Evolutionary conservation across 768 basidiomycete genomes (phyloP).

Genomic region (Cantharellus cinnabarinus): DNA sequence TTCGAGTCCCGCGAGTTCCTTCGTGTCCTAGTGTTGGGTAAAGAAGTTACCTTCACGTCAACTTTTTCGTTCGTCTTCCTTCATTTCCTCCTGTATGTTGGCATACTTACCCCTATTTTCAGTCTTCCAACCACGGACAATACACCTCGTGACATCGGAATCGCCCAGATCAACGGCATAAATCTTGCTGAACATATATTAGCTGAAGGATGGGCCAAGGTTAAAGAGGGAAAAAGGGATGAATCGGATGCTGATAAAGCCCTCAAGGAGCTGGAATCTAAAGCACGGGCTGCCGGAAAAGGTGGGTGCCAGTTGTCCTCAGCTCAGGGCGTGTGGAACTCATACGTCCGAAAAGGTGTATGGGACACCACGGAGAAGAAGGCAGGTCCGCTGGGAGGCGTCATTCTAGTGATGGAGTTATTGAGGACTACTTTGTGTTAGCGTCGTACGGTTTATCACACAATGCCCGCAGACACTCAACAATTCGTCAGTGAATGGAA

Average conservation of each 20-base stretch:
- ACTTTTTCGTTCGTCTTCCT: constrained; percentile 31
- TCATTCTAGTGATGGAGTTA: neutral
- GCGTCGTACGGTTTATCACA: constrained; percentile 56
- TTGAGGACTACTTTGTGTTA: constrained; percentile 14
- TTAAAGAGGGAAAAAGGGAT: constrained; percentile 71
- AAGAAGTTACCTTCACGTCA: constrained; percentile 69
- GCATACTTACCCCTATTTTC: too few relatives aligned
- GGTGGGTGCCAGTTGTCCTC: constrained; percentile 51
- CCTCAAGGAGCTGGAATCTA: constrained; percentile 52
- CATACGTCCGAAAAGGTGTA: neutral
- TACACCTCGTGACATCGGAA: constrained; percentile 57
- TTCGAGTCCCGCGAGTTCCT: constrained; percentile 88
- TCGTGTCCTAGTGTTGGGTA: constrained; percentile 68
- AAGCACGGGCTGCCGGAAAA: constrained; percentile 52
- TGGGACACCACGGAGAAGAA: neutral
- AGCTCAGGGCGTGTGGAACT: constrained; percentile 23
- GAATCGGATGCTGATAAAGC: constrained; percentile 56
- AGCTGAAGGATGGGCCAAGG: constrained; percentile 77
- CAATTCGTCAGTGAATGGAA: constrained; percentile 83
- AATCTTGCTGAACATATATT: constrained; percentile 65
- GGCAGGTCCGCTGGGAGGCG: neutral
- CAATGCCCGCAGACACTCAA: constrained; percentile 79
- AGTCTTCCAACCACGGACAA: constrained; percentile 47
- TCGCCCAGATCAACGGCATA: constrained; percentile 46
- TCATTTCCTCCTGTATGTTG: too few relatives aligned